Evolutionary conservation across 2,329 filamentous ascomycete species (phyloP).

Genomic region (Thelonectria rubi): DNA sequence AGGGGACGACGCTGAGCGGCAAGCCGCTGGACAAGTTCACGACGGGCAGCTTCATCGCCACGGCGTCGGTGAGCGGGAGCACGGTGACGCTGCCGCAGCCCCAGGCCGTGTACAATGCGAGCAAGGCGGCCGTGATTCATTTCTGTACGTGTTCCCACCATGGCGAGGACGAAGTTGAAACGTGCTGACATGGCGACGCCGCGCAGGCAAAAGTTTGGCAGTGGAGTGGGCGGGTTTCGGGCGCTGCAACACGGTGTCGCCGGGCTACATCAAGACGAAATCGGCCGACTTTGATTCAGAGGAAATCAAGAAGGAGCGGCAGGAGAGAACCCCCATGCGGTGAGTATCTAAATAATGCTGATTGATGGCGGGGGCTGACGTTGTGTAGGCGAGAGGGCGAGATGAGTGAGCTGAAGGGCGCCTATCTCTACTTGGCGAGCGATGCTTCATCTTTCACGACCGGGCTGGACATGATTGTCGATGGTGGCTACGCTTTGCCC

Average conservation of each 20-base stretch:
- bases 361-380: background rate
- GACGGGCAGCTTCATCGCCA: slow-evolving; percentile 61
- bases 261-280: slow-evolving; percentile 47
- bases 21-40: slow-evolving; percentile 32
- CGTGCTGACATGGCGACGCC: too few relatives aligned
- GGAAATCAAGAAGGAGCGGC: slow-evolving; percentile 37
- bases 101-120: slow-evolving; percentile 63
- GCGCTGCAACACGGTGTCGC: slow-evolving; percentile 61
- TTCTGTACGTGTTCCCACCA: slow-evolving; percentile 47
- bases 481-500: slow-evolving; percentile 32
- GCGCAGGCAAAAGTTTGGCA: slow-evolving; percentile 55
- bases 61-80: slow-evolving; percentile 58
- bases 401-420: slow-evolving; percentile 20
- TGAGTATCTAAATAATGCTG: slow-evolving; percentile 13
- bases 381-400: slow-evolving; percentile 14
- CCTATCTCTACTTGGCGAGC: slow-evolving; percentile 32
- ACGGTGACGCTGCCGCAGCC: slow-evolving; percentile 62
- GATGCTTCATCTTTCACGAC: slow-evolving; percentile 40
- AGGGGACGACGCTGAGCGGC: slow-evolving; percentile 57
- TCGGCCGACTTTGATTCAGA: slow-evolving; percentile 39
- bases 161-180: too few relatives aligned
- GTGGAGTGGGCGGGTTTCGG: slow-evolving; percentile 66
- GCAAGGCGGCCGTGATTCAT: slow-evolving; percentile 64
- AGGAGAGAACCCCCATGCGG: slow-evolving; percentile 40
- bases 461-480: slow-evolving; percentile 36